Conservation (phyloP, 495 filamentous ascomycete species). For the Aspergillus hancockii region DNA sequence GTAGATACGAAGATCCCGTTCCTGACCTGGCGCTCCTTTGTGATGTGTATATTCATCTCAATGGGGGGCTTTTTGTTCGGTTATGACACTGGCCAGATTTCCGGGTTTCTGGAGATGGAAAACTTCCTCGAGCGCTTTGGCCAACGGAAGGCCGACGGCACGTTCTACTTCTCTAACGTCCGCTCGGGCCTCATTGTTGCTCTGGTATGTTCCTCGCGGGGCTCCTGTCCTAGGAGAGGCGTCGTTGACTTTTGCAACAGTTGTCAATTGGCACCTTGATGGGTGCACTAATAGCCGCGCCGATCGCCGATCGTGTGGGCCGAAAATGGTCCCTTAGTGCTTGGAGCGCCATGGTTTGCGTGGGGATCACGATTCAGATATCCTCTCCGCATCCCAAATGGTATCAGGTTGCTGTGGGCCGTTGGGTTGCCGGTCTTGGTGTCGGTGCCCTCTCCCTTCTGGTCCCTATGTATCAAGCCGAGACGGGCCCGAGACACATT, state of each 20-base stretch:
- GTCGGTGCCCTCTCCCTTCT: slow-evolving; percentile 67
- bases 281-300: slow-evolving; percentile 61
- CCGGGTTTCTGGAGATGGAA: slow-evolving; percentile 62
- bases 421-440: slow-evolving; percentile 62
- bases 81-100: slow-evolving; percentile 54
- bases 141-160: slow-evolving; percentile 26
- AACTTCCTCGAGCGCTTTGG: slow-evolving; percentile 51
- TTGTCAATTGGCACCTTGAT: slow-evolving; percentile 67
- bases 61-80: slow-evolving; percentile 68
- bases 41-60: slow-evolving; percentile 54
- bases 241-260: no score
- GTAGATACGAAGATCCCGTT: slow-evolving; percentile 38
- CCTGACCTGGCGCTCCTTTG: slow-evolving; percentile 46
- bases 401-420: slow-evolving; percentile 54
- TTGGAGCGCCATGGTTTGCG: slow-evolving; percentile 58
- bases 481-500: slow-evolving; percentile 63
- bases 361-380: slow-evolving; percentile 67
- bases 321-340: slow-evolving; percentile 52
- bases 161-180: slow-evolving; percentile 49
- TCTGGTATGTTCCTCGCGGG: slow-evolving; percentile 29
- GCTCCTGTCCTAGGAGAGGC: not conserved
- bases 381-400: slow-evolving; percentile 52
- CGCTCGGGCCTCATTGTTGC: slow-evolving; percentile 55
- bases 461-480: slow-evolving; percentile 72
- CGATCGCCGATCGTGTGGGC: slow-evolving; percentile 52